These are phyloP conservation scores for Trichoderma aggressivum DNA, from an alignment of 2,329 filamentous ascomycete genomes.

Conservation along the genomic window DNA sequence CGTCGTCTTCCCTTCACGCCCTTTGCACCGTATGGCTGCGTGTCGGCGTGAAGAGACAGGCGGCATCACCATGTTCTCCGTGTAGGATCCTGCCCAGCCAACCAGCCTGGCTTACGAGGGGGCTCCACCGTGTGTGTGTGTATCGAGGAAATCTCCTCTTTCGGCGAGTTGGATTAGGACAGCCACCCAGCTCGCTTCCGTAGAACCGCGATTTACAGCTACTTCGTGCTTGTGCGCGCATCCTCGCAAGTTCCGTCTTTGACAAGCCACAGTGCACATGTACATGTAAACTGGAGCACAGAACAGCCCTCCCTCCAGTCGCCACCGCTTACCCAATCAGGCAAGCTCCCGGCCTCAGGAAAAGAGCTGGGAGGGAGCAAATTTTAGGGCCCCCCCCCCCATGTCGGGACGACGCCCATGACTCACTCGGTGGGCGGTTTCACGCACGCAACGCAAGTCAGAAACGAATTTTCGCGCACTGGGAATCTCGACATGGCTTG, in stretches of 20 bases:
- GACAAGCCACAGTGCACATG: not conserved
- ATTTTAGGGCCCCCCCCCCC: constrained; percentile 7
- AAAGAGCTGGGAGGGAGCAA: not conserved
- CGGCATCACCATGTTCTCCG: not conserved
- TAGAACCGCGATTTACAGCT: not conserved
- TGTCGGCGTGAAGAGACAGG: not conserved
- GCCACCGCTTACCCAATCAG: constrained; percentile 26
- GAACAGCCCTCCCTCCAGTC: constrained; percentile 8
- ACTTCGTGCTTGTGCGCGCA: not conserved
- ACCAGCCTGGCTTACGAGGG: not conserved
- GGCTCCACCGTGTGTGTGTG: not conserved
- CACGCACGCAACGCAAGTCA: not conserved
- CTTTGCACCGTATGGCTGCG: not conserved
- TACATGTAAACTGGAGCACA: not conserved
- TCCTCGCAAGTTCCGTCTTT: not conserved
- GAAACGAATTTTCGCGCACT: not conserved
- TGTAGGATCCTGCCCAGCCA: not conserved
- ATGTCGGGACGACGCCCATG: constrained; percentile 21
- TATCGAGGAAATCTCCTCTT: not conserved
- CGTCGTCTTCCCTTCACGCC: not conserved
- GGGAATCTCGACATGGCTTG: not conserved
- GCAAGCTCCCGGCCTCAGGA: constrained; percentile 25
- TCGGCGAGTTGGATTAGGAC: not conserved
- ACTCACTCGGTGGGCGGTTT: constrained; percentile 27
- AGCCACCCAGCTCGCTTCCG: not conserved